Evolutionary conservation across 192 early-diverging fungal species (phyloP), one percentile per base, ranked within the genome.

Genomic region (Backusella westeae): DNA sequence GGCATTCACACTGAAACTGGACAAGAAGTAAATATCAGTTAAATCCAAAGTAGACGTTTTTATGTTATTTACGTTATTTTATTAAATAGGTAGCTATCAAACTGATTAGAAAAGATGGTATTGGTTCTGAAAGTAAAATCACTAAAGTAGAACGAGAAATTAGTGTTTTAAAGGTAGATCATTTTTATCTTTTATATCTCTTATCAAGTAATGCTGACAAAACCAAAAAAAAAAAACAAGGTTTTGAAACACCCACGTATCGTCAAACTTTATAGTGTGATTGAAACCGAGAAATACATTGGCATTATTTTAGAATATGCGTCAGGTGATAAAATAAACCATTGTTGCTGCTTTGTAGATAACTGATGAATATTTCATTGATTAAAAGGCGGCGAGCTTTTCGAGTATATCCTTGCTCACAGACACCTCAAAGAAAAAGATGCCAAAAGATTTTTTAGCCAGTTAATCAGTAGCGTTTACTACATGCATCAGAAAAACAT

Each of bases 91-190:
- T 98, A 23, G 96, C 97, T 21, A 94, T 99, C 74, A 99, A 99
- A 82, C 85, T 99, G 8, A 97, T 98, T 77, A 92, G 94, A 76
- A 97, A 97, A 78, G 93, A 96, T 74, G 89, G 87, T 75, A 90
- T 95, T 29, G 91, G 92, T 74, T 90, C 88, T 38, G 88, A 90
- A 12, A 90, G 86, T 76, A 88, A 94, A 75, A 83, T 93, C 59
- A 89, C 89, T 73, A 98, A 98, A 77, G 91, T 99, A 53, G 93
- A 96, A 82, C 86, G 96, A 34, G 97, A 99, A 84, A 98, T 99
- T 75, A 88, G 91, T 29, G 94, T 97, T 6, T 85, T 99, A 73
- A 90, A 95, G 91, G 95, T 96, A 91, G 46, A 49, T 17, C 46
- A 49, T 49, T 59, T 21, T 59, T 59, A 59, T 7, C 21, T 10